Evolutionary conservation across 2,329 filamentous ascomycete genomes (phyloP), one percentile per base, ranked within the genome.

Genomic region (Daldinia sp.): DNA sequence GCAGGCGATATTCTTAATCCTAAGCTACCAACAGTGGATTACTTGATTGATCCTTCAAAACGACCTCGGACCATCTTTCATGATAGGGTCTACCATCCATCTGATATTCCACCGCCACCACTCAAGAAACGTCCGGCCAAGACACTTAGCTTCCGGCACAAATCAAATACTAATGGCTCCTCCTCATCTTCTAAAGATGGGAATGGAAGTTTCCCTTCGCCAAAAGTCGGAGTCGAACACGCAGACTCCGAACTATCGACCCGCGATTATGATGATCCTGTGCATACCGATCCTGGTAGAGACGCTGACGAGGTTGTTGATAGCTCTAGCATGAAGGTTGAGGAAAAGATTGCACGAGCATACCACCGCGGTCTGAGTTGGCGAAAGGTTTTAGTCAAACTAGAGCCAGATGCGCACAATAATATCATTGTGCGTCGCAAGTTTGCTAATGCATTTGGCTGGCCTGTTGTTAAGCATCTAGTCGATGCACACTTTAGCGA

Each of bases 351-450:
- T 73, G 96, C 96, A 1, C 89, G 96, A 53, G 96, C 94, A 13
- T 99, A 99, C 81, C 96, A 99, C 79, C 89, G 90, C 12, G 93
- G 93, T 70, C 82, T 99, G 20, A 93, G 93, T 1, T 99, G 96
- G 96, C 92, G 96, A 51, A 99, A 99, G 78, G 96, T 99, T 1
- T 88, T 99, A 3, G 96, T 99, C 13, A 92, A 96, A 60, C 85
- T 99, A 2, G 95, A 99, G 78, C 96, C 96, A 0, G 96, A 99
- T 80, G 96, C 96, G 0, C 96, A 99, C 82, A 99, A 99, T 81
- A 99, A 99, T 79, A 97, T 99, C 73, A 92, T 98, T 67, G 96
- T 99, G 26, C 91, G 96, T 15, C 91, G 96, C 63, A 97, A 94
- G 90, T 99, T 99, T 79, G 91, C 94, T 63, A 99, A 99, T 76